Evolutionary conservation across 2,329 filamentous ascomycete species (phyloP).

Genomic region (Xylariaceae sp.): DNA sequence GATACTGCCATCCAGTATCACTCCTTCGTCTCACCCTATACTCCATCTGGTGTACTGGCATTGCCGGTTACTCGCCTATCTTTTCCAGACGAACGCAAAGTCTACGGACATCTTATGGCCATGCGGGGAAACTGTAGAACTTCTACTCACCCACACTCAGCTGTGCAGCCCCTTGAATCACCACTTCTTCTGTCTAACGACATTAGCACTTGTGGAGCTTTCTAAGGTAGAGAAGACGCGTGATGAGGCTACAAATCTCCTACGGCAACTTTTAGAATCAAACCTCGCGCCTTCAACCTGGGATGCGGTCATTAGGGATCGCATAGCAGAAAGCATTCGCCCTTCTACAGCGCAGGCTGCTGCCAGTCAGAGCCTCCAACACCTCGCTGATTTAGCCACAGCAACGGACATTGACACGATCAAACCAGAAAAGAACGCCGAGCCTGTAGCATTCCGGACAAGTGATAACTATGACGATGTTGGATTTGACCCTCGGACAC

Average conservation of each 20-base stretch:
- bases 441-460: conserved; percentile 27
- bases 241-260: conserved; percentile 58
- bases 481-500: conserved; percentile 44
- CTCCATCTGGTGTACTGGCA: conserved; percentile 73
- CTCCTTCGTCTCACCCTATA: conserved; percentile 54
- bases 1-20: conserved; percentile 60
- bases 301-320: conserved; percentile 58
- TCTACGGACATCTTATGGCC: conserved; percentile 62
- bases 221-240: conserved; percentile 56
- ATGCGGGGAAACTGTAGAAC: conserved; percentile 59
- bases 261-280: conserved; percentile 60
- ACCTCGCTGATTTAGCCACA: conserved; percentile 60
- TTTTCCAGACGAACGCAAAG: conserved; percentile 59
- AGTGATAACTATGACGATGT: conserved; percentile 45
- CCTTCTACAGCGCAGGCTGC: conserved; percentile 41
- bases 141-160: conserved; percentile 58
- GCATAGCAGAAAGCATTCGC: conserved; percentile 49
- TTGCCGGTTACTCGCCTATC: conserved; percentile 64
- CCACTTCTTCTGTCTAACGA: conserved; percentile 64
- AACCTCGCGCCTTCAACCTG: conserved; percentile 54
- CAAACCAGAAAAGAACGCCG: conserved; percentile 29
- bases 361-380: conserved; percentile 60
- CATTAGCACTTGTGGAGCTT: conserved; percentile 64
- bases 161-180: conserved; percentile 67
- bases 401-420: conserved; percentile 39